Conservation (phyloP, 306 rosid species). For the Rubus idaeus region DNA sequence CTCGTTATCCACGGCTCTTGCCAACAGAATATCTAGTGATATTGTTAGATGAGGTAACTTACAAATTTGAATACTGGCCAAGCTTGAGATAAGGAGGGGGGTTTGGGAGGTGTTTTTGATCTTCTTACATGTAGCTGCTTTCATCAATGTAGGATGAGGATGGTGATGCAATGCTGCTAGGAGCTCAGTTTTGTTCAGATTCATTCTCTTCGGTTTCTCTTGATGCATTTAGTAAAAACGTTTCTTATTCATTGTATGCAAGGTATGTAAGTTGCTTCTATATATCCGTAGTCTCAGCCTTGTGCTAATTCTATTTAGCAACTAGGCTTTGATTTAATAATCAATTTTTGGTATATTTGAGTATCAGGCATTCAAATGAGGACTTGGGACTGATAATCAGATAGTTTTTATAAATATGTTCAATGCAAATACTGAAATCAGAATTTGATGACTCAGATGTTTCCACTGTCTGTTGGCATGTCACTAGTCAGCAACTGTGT, state of each 20-base stretch:
- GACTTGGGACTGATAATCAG: neutral
- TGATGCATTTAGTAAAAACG: conserved; percentile 51
- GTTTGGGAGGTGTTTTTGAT: conserved; percentile 8
- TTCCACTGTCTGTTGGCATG: neutral
- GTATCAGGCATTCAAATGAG: neutral
- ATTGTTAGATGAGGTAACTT: conserved; percentile 74
- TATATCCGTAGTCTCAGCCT: neutral
- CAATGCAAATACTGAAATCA: conserved; percentile 7
- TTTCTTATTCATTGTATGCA: conserved; percentile 68
- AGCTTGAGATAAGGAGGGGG: neutral
- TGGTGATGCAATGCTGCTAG: conserved; percentile 85
- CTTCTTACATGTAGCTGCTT: conserved; percentile 14
- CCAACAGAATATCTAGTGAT: conserved; percentile 90
- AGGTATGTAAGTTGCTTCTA: conserved; percentile 41
- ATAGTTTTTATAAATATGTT: conserved; percentile 5
- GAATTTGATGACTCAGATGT: conserved; percentile 9
- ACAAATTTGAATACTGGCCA: conserved; percentile 5
- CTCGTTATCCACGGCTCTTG: conserved; percentile 69
- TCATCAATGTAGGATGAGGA: conserved; percentile 59
- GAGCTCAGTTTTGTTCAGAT: conserved; percentile 85
- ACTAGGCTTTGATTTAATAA: neutral
- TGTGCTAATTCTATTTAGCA: neutral
- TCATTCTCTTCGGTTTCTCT: conserved; percentile 75
- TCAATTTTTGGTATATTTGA: neutral
- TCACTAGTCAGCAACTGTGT: neutral